Evolutionary conservation across 2,329 filamentous ascomycete genomes (phyloP), one percentile per base, ranked within the genome.

Genomic region (Trichoderma semiorbis): DNA sequence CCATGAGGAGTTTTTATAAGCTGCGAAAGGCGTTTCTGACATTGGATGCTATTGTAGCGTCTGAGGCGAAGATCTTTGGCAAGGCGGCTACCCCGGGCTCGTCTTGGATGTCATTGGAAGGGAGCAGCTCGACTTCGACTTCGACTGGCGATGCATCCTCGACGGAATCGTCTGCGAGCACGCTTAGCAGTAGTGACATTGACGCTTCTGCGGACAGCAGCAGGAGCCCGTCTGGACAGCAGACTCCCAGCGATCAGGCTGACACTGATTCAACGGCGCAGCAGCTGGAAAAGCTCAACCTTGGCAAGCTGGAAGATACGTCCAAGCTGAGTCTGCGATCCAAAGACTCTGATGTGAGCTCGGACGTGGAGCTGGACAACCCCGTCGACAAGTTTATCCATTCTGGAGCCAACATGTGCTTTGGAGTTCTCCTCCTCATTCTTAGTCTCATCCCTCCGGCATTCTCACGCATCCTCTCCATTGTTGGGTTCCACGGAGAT

Each of bases 401-500:
- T 79, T 95, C 93, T 0, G 95, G 94, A 11, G 89, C 91, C 6
- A 96, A 93, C 78, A 91, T 98, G 81, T 97, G 94, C 80, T 98
- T 95, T 77, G 96, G 96, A 3, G 87, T 97, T 36, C 83, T 98
- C 1, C 87, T 97, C 16, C 86, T 98, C 1, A 86, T 98, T 69
- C 90, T 98, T n/a, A 97, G 94, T 14, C 92, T 98, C 84, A 90
- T 98, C 0, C 97, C 96, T 0, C 96, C 96, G 0, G 90, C 95
- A 0, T 97, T 98, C 80, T 92, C 89, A n/a, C 92, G 90, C 70
- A 87, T 99, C 1, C 86, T 98, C 5, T 93, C 91, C 72, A 91
- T 98, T 55, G 92, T 98, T 34, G 96, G 96, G 1, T 98, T 98
- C 83, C 91, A 89, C 73, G 96, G 96, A 36, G 95, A 98, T 79